Base-by-base conservation (phyloP, 1,284 basidiomycete species). In the Apiotrichum siamense region DNA sequence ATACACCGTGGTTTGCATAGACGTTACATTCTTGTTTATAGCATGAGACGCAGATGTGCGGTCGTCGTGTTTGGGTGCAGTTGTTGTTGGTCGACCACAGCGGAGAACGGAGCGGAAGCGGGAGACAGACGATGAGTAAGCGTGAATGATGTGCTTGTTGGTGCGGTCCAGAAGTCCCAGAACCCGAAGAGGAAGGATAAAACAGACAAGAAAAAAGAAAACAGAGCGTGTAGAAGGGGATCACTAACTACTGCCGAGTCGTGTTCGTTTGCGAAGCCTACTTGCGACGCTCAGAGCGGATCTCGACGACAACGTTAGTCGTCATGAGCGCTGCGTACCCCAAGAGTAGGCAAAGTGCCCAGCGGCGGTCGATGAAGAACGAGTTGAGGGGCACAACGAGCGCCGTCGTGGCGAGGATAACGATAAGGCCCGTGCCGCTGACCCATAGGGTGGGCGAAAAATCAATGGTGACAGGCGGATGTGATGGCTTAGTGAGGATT, bases 361-460 rank as follows among this genome's bases (percentile, higher is more conserved):
- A 92, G 36, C 78, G 75, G 49, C 86, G 76, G 44, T 86, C 84
- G 38, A 97, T 80, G 62, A 82, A 77, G 67, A 87, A 97, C 31
- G 82, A 83, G 63, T 93, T 93, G 59, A 85, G 66, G 1, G 93
- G 92, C 0, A 97, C 88, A 56, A 86, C 81, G 42, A 93, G 73
- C 39, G 93, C 75, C n/a, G 90, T 97, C 17, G 80, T 77, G 6
- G 83, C 63, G 17, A 97, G 78, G 15, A 97, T 75, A 41, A 78
- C 67, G 17, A 97, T 77, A 21, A 97, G 77, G 2, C 92, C 90
- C 17, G 85, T 70, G 1, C 83, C 79, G 57, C 87, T 92, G 56
- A 92, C 86, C 65, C 93, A 77, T 36, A 97, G 79, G 1, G 91
- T 94, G 0, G 80, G 82, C 17, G 85, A 85, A 69, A 94, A 88